Evolutionary conservation across 2,329 filamentous ascomycete species (phyloP).

Genomic region (Aspergillus sp.): DNA sequence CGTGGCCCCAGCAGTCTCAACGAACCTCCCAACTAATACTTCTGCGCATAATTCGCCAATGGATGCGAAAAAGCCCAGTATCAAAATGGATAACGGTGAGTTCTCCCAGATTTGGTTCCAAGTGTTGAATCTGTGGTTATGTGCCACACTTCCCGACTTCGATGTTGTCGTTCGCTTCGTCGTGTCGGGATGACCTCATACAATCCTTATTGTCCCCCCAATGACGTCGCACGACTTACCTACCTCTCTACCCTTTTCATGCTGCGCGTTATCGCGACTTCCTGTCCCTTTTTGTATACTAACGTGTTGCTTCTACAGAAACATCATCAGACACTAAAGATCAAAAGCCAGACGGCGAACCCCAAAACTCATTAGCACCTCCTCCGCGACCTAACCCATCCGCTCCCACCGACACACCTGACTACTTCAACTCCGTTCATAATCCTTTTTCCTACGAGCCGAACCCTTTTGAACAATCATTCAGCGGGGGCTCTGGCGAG

Average conservation of each 20-base stretch:
- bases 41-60: conserved; percentile 39
- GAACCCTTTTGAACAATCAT: conserved; percentile 97
- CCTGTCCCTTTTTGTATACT: conserved; percentile 18
- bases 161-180: conserved; percentile 26
- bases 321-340: conserved; percentile 34
- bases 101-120: conserved; percentile 16
- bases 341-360: conserved; percentile 52
- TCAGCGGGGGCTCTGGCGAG: conserved; percentile 61
- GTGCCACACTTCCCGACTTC: conserved; percentile 29
- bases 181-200: conserved; percentile 39
- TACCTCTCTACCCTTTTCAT: background rate
- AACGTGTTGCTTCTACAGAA: conserved; percentile 26
- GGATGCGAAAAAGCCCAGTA: conserved; percentile 42
- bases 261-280: conserved; percentile 7
- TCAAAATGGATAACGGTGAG: conserved; percentile 43
- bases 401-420: conserved; percentile 57
- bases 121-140: conserved; percentile 20
- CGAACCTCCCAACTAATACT: conserved; percentile 27
- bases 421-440: conserved; percentile 67
- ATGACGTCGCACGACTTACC: conserved; percentile 11
- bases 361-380: conserved; percentile 66
- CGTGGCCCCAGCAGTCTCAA: conserved; percentile 38
- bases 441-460: conserved; percentile 66
- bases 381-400: conserved; percentile 62
- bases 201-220: conserved; percentile 25